Percentiles rank a stretch among this genome's conserved stretches.
Conservation (phyloP, 176 grass and related monocot genomes). For the Oryza glaberrima region DNA sequence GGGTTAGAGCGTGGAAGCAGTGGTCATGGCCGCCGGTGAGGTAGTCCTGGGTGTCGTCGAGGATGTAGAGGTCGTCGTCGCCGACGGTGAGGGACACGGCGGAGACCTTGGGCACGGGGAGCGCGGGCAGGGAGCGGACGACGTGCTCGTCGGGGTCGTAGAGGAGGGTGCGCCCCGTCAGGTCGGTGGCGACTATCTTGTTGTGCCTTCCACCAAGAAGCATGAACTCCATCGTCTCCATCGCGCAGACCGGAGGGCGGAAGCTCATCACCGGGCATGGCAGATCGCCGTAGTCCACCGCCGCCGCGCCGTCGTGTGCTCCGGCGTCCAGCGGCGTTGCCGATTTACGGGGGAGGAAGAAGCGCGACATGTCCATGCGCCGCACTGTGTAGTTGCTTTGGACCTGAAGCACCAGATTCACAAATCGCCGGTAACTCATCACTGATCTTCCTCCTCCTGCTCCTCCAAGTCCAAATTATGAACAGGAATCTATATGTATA, state of each 20-base stretch:
- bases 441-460: too few species aligned
- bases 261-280: background rate
- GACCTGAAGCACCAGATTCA: background rate
- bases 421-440: background rate
- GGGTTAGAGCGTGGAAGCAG: too few species aligned
- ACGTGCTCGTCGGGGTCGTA: background rate
- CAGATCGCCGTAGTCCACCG: background rate
- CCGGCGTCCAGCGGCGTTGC: background rate
- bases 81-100: constrained; percentile 6
- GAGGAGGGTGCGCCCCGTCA: background rate
- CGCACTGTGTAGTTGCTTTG: background rate
- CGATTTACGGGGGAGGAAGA: background rate
- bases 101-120: background rate
- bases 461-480: too few species aligned
- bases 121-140: background rate
- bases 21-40: too few species aligned
- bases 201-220: background rate
- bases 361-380: background rate
- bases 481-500: too few species aligned
- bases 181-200: constrained; percentile 5
- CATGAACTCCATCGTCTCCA: background rate
- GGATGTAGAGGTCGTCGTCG: background rate
- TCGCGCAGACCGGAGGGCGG: background rate
- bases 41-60: background rate
- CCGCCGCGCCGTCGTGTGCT: background rate